A percentile compares a stretch with the other conserved stretches of the same genome.
Conservation (phyloP, 2,329 filamentous ascomycete species). For the Talaromyces albobiverticillius region DNA sequence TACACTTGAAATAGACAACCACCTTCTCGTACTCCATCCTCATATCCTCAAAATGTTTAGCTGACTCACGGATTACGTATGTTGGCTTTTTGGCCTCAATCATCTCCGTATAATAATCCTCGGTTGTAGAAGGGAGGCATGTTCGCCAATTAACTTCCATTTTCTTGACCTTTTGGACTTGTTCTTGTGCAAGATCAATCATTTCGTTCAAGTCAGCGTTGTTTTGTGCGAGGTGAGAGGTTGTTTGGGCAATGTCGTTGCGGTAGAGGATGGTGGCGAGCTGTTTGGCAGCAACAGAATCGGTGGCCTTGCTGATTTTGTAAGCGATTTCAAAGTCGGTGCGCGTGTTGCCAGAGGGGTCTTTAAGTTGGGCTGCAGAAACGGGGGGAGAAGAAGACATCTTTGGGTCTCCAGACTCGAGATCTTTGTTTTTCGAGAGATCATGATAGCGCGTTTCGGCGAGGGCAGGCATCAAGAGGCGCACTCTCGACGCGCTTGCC, state of each 20-base stretch:
- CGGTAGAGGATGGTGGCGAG: slow-evolving; percentile 10
- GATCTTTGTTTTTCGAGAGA: too few species aligned
- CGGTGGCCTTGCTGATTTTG: background rate
- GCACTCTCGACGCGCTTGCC: background rate
- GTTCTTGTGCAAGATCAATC: background rate
- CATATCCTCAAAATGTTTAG: slow-evolving; percentile 2
- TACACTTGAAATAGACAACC: background rate
- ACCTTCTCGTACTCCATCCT: slow-evolving; percentile 2
- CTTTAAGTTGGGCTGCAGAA: background rate
- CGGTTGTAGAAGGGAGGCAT: background rate
- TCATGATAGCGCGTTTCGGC: too few species aligned
- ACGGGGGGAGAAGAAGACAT: background rate
- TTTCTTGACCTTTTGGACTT: slow-evolving; percentile 7
- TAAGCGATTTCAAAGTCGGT: slow-evolving; percentile 8
- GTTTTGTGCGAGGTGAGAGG: background rate
- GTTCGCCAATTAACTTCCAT: slow-evolving; percentile 5
- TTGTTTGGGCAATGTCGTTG: slow-evolving; percentile 4
- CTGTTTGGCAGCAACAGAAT: background rate
- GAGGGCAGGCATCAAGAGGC: slow-evolving; percentile 5
- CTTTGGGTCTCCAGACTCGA: background rate
- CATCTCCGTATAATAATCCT: background rate
- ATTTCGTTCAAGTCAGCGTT: background rate
- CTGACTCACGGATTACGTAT: background rate
- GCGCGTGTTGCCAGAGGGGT: background rate
- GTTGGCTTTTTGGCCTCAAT: background rate